Percentiles rank a stretch among this genome's conserved stretches.
Evolutionary conservation across 495 filamentous ascomycete genomes (phyloP).

Genomic region (Amniculicola lignicola): DNA sequence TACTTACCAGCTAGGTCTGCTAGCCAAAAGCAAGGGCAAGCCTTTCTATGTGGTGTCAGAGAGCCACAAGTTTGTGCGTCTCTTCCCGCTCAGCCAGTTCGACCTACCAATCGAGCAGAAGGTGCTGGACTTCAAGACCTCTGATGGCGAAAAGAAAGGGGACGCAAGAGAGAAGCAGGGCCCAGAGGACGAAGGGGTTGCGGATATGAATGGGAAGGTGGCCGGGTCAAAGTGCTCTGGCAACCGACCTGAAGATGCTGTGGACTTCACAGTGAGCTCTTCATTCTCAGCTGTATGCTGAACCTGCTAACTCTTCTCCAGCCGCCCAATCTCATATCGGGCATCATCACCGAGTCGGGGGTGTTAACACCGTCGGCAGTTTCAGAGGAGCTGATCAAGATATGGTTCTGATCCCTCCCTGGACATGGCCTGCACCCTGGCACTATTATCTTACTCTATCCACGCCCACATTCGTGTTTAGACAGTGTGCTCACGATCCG

Average conservation of each 20-base stretch:
- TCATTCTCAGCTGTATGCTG: not conserved
- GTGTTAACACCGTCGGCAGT: slow-evolving; percentile 73
- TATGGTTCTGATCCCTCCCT: slow-evolving; percentile 59
- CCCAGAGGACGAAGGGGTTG: slow-evolving; percentile 39
- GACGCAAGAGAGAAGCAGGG: slow-evolving; percentile 29
- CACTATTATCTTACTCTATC: not conserved
- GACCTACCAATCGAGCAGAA: slow-evolving; percentile 73
- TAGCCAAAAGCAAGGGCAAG: slow-evolving; percentile 73
- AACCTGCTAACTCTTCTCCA: slow-evolving; percentile 24
- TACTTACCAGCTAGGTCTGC: slow-evolving; percentile 81
- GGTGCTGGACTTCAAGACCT: slow-evolving; percentile 63
- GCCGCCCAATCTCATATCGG: slow-evolving; percentile 75
- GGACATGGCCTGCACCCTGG: not conserved
- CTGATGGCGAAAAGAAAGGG: slow-evolving; percentile 34
- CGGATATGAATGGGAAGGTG: slow-evolving; percentile 6
- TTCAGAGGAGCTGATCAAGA: slow-evolving; percentile 74
- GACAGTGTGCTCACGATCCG: no score
- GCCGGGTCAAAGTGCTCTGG: slow-evolving; percentile 29
- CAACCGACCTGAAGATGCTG: slow-evolving; percentile 47
- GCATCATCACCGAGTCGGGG: slow-evolving; percentile 73
- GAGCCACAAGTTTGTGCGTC: slow-evolving; percentile 88
- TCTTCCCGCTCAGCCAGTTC: slow-evolving; percentile 75
- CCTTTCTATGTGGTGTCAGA: slow-evolving; percentile 90
- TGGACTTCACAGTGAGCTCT: slow-evolving; percentile 74
- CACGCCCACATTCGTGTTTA: no score